A percentile compares a stretch with the other conserved stretches of the same genome.
These are phyloP conservation scores for Aspergillus carbonarius DNA, from an alignment of 2,329 filamentous ascomycete species.

Conservation along the genomic window DNA sequence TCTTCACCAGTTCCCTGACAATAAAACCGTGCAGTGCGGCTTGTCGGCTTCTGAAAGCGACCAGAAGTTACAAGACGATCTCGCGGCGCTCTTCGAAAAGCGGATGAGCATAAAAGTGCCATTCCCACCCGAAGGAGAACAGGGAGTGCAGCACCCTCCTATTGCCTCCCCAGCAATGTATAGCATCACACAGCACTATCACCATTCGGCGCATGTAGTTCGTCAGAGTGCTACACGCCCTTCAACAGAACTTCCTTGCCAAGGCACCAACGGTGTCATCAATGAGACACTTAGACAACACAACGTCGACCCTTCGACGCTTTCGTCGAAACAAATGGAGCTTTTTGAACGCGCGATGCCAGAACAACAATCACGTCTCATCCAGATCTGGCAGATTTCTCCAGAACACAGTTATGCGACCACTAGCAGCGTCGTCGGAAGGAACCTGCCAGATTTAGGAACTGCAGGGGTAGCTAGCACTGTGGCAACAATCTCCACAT, in stretches of 20 bases:
- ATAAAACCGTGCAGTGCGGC: constrained; percentile 36
- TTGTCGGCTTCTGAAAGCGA: constrained; percentile 44
- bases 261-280: constrained; percentile 31
- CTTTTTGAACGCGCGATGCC: constrained; percentile 75
- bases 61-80: constrained; percentile 74
- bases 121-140: constrained; percentile 30
- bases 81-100: constrained; percentile 74
- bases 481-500: neutral
- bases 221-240: constrained; percentile 48
- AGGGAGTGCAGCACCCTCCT: constrained; percentile 35
- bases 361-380: constrained; percentile 69
- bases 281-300: constrained; percentile 52
- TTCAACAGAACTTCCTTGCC: constrained; percentile 35
- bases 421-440: neutral
- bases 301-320: constrained; percentile 62
- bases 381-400: constrained; percentile 83
- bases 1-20: constrained; percentile 24
- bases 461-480: neutral
- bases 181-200: constrained; percentile 78
- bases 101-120: constrained; percentile 63
- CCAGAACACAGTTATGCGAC: constrained; percentile 42
- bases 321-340: constrained; percentile 73
- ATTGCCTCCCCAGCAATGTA: constrained; percentile 59
- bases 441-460: neutral
- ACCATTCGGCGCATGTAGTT: constrained; percentile 70